phyloP scores from a whole-genome alignment of 768 basidiomycete species.

The Boletus eberwhitei region DNA sequence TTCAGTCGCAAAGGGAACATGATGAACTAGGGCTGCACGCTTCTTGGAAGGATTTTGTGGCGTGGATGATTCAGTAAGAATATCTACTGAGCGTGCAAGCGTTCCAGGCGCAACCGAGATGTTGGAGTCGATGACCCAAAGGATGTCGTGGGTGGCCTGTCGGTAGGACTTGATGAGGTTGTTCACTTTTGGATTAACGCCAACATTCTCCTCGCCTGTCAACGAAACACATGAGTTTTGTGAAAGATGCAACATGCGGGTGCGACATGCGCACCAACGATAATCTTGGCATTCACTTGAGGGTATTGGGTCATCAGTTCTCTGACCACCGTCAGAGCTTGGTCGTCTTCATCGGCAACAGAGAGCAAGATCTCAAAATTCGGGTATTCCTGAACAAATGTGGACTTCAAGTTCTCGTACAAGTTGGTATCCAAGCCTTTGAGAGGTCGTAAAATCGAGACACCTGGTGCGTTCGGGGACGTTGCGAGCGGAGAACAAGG shows the following conservation, averaged over 20 bases:
- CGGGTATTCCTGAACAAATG: slow-evolving; percentile 88
- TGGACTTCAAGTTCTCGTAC: slow-evolving; percentile 93
- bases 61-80: slow-evolving; percentile 49
- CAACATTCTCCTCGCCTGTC: slow-evolving; percentile 77
- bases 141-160: slow-evolving; percentile 78
- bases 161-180: slow-evolving; percentile 86
- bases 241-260: not conserved
- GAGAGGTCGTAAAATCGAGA: slow-evolving; percentile 90
- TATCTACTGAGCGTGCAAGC: slow-evolving; percentile 80
- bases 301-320: slow-evolving; percentile 80
- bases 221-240: slow-evolving; percentile 1
- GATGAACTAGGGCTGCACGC: slow-evolving; percentile 85
- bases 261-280: slow-evolving; percentile 58
- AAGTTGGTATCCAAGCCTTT: slow-evolving; percentile 95
- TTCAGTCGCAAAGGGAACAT: slow-evolving; percentile 85
- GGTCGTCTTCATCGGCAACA: slow-evolving; percentile 85
- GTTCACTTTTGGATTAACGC: slow-evolving; percentile 97
- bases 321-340: slow-evolving; percentile 79
- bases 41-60: slow-evolving; percentile 33
- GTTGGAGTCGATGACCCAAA: slow-evolving; percentile 99
- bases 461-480: slow-evolving; percentile 68
- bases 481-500: slow-evolving; percentile 59
- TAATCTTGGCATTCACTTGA: slow-evolving; percentile 61
- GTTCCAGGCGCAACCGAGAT: slow-evolving; percentile 74
- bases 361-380: slow-evolving; percentile 90